A percentile compares a stretch with the other conserved stretches of the same genome.
phyloP scores from a whole-genome alignment of 2,329 filamentous ascomycete species.

The Sclerotinia sclerotiorum region DNA sequence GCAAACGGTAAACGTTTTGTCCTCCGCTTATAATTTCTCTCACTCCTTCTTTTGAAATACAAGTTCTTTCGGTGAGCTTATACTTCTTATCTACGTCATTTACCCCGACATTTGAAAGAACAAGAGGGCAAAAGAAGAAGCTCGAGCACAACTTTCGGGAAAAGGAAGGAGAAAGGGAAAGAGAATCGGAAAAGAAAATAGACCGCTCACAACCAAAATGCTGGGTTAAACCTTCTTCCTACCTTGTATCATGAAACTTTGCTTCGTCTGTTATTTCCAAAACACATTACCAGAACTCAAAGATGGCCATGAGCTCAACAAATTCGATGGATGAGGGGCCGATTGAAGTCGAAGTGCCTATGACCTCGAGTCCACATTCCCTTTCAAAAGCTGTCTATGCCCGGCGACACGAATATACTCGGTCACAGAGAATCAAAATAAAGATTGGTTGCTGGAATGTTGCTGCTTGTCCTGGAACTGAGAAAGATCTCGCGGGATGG shows the following conservation, averaged over 20 bases:
- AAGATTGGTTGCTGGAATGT: slow-evolving; percentile 98
- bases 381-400: slow-evolving; percentile 68
- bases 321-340: slow-evolving; percentile 24
- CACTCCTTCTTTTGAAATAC: neutral
- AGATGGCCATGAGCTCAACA: slow-evolving; percentile 28
- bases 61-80: neutral
- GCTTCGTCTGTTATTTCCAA: neutral
- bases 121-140: slow-evolving; percentile 5
- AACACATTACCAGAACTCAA: neutral
- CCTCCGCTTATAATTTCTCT: neutral
- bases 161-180: neutral
- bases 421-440: slow-evolving; percentile 71
- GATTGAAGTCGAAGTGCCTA: slow-evolving; percentile 24
- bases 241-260: slow-evolving; percentile 1
- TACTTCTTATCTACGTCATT: slow-evolving; percentile 18
- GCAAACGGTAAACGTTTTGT: neutral
- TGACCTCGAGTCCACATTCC: slow-evolving; percentile 52
- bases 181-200: neutral
- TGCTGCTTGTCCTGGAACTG: slow-evolving; percentile 77
- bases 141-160: neutral
- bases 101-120: slow-evolving; percentile 2
- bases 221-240: neutral
- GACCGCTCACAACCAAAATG: slow-evolving; percentile 21
- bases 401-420: slow-evolving; percentile 75
- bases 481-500: slow-evolving; percentile 86